phyloP scores from a whole-genome alignment of 208 protist species.

The Balamuthia mandrillaris region DNA sequence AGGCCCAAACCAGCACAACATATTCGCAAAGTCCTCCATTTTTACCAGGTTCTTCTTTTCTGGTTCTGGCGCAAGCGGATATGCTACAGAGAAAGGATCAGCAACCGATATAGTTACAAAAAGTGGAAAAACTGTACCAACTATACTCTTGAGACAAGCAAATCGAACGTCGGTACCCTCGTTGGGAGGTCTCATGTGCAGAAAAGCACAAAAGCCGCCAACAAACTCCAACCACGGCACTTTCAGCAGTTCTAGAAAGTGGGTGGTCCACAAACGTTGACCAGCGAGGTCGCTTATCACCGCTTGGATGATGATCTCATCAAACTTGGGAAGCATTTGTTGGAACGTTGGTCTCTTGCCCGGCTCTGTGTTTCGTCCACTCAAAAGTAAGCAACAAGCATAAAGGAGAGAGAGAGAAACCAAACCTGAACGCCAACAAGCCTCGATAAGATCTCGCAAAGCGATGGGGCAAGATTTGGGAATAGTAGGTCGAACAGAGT shows the following conservation, averaged over 20 bases:
- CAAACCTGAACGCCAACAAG: neutral
- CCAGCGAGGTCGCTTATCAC: neutral
- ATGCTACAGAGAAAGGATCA: no score
- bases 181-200: neutral
- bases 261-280: neutral
- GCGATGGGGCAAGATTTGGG: neutral
- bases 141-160: no score
- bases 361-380: neutral
- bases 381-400: neutral
- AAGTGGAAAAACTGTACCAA: no score
- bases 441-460: neutral
- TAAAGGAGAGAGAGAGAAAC: neutral
- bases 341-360: neutral
- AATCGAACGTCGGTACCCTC: no score
- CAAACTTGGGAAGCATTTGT: neutral
- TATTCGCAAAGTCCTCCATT: no score
- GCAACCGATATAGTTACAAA: no score
- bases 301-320: neutral
- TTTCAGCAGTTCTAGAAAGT: neutral
- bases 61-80: no score
- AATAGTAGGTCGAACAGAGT: neutral
- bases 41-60: no score
- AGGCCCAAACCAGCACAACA: neutral
- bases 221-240: conserved; percentile 9
- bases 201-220: neutral